Evolutionary conservation across 495 filamentous ascomycete species (phyloP).

Genomic region (Tuber calosporum): DNA sequence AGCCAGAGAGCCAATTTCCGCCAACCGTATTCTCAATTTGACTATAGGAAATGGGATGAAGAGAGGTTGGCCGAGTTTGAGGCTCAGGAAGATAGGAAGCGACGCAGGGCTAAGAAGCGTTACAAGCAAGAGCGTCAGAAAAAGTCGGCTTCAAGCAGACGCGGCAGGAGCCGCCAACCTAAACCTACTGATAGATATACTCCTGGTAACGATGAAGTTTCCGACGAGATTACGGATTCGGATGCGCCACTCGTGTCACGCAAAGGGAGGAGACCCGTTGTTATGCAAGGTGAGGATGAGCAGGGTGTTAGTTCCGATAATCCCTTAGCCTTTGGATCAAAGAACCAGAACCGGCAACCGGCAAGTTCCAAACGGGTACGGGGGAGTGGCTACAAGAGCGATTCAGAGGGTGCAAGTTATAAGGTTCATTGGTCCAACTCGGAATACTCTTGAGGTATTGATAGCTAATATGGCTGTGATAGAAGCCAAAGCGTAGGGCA

Average conservation of each 20-base stretch:
- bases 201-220: not conserved
- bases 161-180: slow-evolving; percentile 1
- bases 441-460: not conserved
- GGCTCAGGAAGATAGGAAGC: slow-evolving; percentile 24
- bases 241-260: not conserved
- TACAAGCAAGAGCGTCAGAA: slow-evolving; percentile 19
- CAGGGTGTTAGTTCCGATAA: not conserved
- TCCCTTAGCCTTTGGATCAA: not conserved
- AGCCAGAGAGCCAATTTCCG: slow-evolving; percentile 18
- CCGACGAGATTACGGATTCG: not conserved
- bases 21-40: slow-evolving; percentile 33
- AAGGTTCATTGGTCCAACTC: not conserved
- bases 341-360: not conserved
- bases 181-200: not conserved
- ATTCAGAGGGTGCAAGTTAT: not conserved
- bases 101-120: slow-evolving; percentile 27
- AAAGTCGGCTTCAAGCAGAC: slow-evolving; percentile 11
- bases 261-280: not conserved
- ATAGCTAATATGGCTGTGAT: not conserved
- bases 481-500: not conserved
- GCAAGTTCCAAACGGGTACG: not conserved
- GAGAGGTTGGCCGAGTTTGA: slow-evolving; percentile 31
- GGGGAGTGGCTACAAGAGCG: not conserved
- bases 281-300: not conserved
- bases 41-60: slow-evolving; percentile 36